phyloP scores from a whole-genome alignment of 139 green algal genomes.

The Tetraselmis striata region DNA sequence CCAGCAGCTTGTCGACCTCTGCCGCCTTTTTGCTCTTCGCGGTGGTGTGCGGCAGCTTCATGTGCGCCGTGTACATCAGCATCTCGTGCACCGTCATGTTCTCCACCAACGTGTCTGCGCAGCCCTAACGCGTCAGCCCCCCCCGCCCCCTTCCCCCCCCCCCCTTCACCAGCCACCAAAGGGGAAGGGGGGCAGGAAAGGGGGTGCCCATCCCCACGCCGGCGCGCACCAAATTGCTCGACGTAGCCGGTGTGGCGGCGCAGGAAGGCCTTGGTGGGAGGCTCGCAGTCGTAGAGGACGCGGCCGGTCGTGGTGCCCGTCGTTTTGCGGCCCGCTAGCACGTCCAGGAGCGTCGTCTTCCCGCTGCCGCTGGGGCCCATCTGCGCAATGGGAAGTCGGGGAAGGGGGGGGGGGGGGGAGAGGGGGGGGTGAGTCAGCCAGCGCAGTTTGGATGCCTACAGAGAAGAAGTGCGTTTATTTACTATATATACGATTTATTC shows the following conservation, averaged over 20 bases:
- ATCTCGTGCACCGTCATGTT: slow-evolving; percentile 37
- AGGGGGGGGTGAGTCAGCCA: not conserved
- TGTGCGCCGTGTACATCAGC: slow-evolving; percentile 31
- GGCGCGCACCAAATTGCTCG: slow-evolving; percentile 60
- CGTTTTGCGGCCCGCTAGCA: slow-evolving; percentile 59
- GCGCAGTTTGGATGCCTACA: not conserved
- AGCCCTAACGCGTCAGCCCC: not conserved
- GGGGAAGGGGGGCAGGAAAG: no score
- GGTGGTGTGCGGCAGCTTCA: slow-evolving; percentile 11
- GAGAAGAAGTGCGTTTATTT: not conserved
- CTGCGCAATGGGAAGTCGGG: slow-evolving; percentile 2
- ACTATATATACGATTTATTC: no score
- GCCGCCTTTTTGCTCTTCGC: not conserved
- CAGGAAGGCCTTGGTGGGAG: slow-evolving; percentile 54
- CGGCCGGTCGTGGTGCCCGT: slow-evolving; percentile 41
- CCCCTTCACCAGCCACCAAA: no score
- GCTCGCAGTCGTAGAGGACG: slow-evolving; percentile 60
- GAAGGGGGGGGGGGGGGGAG: not conserved
- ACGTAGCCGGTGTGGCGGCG: slow-evolving; percentile 69
- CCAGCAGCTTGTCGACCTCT: not conserved
- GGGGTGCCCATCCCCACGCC: no score
- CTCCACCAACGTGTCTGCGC: slow-evolving; percentile 19
- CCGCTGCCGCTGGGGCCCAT: slow-evolving; percentile 70
- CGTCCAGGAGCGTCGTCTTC: slow-evolving; percentile 74
- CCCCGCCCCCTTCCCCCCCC: not conserved